Percentiles rank a stretch among this genome's conserved stretches.
These are phyloP conservation scores for Glycyrrhiza uralensis DNA, from an alignment of 306 rosid species.

Conservation along the genomic window DNA sequence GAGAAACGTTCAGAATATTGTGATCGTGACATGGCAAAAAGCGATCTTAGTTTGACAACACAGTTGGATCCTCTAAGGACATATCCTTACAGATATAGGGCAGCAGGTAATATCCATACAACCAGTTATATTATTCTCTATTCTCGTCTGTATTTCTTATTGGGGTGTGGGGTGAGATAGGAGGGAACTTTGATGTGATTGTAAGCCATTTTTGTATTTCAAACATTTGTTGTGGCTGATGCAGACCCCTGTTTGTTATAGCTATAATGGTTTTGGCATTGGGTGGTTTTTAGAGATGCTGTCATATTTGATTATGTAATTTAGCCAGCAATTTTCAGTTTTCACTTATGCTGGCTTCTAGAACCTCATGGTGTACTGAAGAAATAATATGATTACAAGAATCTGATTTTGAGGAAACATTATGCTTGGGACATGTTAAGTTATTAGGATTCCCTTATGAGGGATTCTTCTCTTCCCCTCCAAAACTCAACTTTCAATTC, in stretches of 20 bases:
- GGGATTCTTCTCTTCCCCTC: background rate
- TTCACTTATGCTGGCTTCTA: background rate
- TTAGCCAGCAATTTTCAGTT: background rate
- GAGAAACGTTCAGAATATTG: slow-evolving; percentile 94
- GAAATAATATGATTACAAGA: background rate
- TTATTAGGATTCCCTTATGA: background rate
- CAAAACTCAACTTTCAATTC: background rate
- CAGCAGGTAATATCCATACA: slow-evolving; percentile 62
- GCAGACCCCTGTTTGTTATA: background rate
- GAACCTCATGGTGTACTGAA: background rate
- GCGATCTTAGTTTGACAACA: slow-evolving; percentile 75
- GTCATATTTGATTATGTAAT: background rate
- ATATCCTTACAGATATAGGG: slow-evolving; percentile 92
- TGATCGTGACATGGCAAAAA: slow-evolving; percentile 89
- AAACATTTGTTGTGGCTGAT: background rate
- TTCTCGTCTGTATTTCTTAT: background rate
- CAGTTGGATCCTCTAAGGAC: slow-evolving; percentile 84
- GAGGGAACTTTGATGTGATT: background rate
- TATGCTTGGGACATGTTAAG: background rate
- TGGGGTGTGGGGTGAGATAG: background rate
- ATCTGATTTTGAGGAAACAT: slow-evolving; percentile 2
- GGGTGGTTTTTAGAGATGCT: background rate
- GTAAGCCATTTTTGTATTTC: slow-evolving; percentile 5
- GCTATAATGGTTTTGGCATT: background rate
- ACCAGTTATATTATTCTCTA: background rate